Conservation (phyloP, 2,329 filamentous ascomycete species). For the Stenocarpella maydis region DNA sequence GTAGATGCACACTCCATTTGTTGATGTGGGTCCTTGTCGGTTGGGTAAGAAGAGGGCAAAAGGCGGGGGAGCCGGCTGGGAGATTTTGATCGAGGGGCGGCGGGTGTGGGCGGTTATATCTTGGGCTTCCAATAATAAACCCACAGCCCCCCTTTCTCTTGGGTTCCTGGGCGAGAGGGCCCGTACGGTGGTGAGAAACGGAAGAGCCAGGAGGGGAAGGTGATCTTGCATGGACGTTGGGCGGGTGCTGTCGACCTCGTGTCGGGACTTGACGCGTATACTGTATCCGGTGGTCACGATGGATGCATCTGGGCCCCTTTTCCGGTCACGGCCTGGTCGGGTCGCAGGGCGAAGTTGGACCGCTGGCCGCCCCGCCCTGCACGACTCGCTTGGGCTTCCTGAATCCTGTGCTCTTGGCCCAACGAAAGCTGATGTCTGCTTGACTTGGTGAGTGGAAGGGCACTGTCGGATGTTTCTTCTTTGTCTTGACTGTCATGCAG, state of each 20-base stretch:
- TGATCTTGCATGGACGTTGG: background rate
- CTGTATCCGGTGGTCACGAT: constrained; percentile 27
- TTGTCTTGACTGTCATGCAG: constrained; percentile 9
- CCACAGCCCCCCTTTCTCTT: constrained; percentile 14
- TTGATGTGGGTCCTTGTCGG: constrained; percentile 3
- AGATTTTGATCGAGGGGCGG: constrained; percentile 24
- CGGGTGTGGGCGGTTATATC: constrained; percentile 20
- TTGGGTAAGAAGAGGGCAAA: background rate
- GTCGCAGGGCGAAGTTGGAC: constrained; percentile 21
- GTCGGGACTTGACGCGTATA: constrained; percentile 23
- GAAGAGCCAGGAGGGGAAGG: constrained; percentile 11
- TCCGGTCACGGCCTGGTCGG: constrained; percentile 19
- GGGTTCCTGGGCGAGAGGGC: background rate
- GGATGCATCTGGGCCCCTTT: constrained; percentile 23
- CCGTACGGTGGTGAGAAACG: constrained; percentile 9
- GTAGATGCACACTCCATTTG: constrained; percentile 15
- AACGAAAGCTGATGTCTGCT: constrained; percentile 5
- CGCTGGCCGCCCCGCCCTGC: constrained; percentile 18
- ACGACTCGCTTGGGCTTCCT: constrained; percentile 20
- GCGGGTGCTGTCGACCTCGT: constrained; percentile 20
- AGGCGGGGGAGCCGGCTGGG: background rate
- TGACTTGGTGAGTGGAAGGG: background rate
- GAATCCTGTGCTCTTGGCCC: constrained; percentile 11
- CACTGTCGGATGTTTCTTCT: background rate
- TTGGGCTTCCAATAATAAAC: constrained; percentile 21